Conservation (phyloP, 371 early-diverging fungal genomes). For the Entomophthora muscae region DNA sequence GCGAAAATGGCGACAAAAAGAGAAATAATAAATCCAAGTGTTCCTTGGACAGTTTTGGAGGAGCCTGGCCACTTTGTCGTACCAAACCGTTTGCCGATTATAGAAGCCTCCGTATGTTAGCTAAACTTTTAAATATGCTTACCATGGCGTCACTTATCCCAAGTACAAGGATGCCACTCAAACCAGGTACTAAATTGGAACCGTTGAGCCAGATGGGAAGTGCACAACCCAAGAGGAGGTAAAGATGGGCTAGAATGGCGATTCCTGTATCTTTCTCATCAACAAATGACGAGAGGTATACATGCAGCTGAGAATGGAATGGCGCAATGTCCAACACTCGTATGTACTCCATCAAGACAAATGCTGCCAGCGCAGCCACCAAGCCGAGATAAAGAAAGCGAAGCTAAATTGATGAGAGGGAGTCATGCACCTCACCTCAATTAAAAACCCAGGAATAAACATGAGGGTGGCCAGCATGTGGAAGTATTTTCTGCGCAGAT, state of each 20-base stretch:
- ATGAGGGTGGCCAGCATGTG: slow-evolving; percentile 66
- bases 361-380: slow-evolving; percentile 44
- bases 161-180: slow-evolving; percentile 56
- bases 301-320: slow-evolving; percentile 38
- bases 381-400: slow-evolving; percentile 64
- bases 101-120: slow-evolving; percentile 36
- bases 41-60: slow-evolving; percentile 76
- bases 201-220: slow-evolving; percentile 71
- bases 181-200: slow-evolving; percentile 1
- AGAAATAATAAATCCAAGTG: slow-evolving; percentile 50
- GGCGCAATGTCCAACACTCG: slow-evolving; percentile 60
- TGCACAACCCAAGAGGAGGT: slow-evolving; percentile 77
- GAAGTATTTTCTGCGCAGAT: slow-evolving; percentile 66
- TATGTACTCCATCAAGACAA: slow-evolving; percentile 62
- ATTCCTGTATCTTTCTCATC: slow-evolving; percentile 66
- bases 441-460: slow-evolving; percentile 66
- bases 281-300: slow-evolving; percentile 55
- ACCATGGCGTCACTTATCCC: slow-evolving; percentile 78
- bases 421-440: slow-evolving; percentile 32
- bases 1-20: slow-evolving; percentile 28
- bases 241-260: slow-evolving; percentile 74
- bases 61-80: slow-evolving; percentile 50
- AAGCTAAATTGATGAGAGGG: slow-evolving; percentile 20
- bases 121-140: slow-evolving; percentile 5
- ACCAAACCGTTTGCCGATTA: slow-evolving; percentile 61